Percentiles rank a stretch among this genome's conserved stretches.
Evolutionary conservation across 768 basidiomycete genomes (phyloP).

Genomic region (Suillus subaureus): DNA sequence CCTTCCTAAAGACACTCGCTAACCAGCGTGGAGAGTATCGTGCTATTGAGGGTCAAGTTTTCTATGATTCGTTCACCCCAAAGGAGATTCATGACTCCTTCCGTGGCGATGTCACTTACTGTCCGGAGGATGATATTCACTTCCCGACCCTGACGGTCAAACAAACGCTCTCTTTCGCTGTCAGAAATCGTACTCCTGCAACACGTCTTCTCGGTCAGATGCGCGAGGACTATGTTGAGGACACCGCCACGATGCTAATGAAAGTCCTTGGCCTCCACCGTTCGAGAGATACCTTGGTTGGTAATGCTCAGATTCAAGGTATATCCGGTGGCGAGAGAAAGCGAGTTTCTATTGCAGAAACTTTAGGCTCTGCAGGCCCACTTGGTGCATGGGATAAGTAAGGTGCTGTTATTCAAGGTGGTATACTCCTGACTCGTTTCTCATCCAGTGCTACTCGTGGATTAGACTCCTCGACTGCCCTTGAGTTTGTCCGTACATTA

Average conservation of each 20-base stretch:
- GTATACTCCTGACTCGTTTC: neutral
- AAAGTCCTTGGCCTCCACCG: slow-evolving; percentile 80
- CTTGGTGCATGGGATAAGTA: slow-evolving; percentile 83
- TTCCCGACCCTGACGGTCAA: slow-evolving; percentile 75
- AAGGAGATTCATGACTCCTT: slow-evolving; percentile 62
- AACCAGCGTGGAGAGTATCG: slow-evolving; percentile 75
- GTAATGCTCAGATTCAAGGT: slow-evolving; percentile 80
- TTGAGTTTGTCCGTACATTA: slow-evolving; percentile 74
- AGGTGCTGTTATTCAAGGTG: too few relatives aligned
- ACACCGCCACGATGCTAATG: slow-evolving; percentile 47
- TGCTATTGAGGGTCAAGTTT: slow-evolving; percentile 65
- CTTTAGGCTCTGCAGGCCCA: slow-evolving; percentile 71
- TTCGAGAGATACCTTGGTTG: slow-evolving; percentile 72
- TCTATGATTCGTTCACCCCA: slow-evolving; percentile 75
- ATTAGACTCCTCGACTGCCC: slow-evolving; percentile 68
- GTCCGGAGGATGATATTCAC: slow-evolving; percentile 49
- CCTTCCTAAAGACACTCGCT: slow-evolving; percentile 79
- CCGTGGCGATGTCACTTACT: slow-evolving; percentile 81
- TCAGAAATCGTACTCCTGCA: slow-evolving; percentile 67
- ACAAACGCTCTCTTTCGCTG: slow-evolving; percentile 72
- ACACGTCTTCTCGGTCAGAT: slow-evolving; percentile 46
- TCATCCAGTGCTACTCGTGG: slow-evolving; percentile 65
- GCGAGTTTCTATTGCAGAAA: slow-evolving; percentile 78
- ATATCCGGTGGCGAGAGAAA: slow-evolving; percentile 81
- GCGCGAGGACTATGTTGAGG: slow-evolving; percentile 31